These are phyloP conservation scores for Curvularia hawaiiensis DNA, from an alignment of 2,329 filamentous ascomycete species.

Conservation along the genomic window DNA sequence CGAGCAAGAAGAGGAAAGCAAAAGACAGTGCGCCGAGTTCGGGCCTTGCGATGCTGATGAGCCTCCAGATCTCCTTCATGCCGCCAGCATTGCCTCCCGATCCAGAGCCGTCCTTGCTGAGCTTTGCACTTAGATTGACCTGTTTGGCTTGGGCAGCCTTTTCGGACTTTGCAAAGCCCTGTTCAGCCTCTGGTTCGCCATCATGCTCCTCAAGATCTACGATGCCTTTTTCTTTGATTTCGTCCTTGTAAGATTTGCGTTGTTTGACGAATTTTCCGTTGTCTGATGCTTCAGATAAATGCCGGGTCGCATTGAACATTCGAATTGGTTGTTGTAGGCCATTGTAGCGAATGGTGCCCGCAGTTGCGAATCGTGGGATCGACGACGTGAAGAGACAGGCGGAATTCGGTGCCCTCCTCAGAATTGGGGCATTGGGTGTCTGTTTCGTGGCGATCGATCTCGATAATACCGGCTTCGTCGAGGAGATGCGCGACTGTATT, in stretches of 20 bases:
- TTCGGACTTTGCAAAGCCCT: slow-evolving; percentile 74
- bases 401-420: slow-evolving; percentile 7
- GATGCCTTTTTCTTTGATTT: slow-evolving; percentile 46
- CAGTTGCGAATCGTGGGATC: slow-evolving; percentile 21
- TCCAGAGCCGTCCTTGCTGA: slow-evolving; percentile 77
- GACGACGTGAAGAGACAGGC: slow-evolving; percentile 20
- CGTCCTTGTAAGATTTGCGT: slow-evolving; percentile 46
- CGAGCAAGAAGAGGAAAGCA: slow-evolving; percentile 83
- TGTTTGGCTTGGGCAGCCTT: slow-evolving; percentile 86
- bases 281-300: slow-evolving; percentile 32
- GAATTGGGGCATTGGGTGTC: slow-evolving; percentile 1
- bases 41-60: slow-evolving; percentile 87
- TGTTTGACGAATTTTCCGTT: slow-evolving; percentile 21
- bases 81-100: slow-evolving; percentile 59
- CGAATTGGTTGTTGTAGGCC: slow-evolving; percentile 32
- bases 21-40: slow-evolving; percentile 79
- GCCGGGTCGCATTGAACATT: slow-evolving; percentile 35
- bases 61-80: slow-evolving; percentile 75
- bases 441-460: slow-evolving; percentile 25
- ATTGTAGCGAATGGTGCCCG: slow-evolving; percentile 33
- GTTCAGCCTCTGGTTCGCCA: slow-evolving; percentile 61
- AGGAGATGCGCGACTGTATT: slow-evolving; percentile 35
- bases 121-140: slow-evolving; percentile 83
- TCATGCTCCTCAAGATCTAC: slow-evolving; percentile 48
- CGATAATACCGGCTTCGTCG: slow-evolving; percentile 22